Evolutionary conservation across 371 early-diverging fungal genomes (phyloP).

Genomic region (Blakeslea trispora): DNA sequence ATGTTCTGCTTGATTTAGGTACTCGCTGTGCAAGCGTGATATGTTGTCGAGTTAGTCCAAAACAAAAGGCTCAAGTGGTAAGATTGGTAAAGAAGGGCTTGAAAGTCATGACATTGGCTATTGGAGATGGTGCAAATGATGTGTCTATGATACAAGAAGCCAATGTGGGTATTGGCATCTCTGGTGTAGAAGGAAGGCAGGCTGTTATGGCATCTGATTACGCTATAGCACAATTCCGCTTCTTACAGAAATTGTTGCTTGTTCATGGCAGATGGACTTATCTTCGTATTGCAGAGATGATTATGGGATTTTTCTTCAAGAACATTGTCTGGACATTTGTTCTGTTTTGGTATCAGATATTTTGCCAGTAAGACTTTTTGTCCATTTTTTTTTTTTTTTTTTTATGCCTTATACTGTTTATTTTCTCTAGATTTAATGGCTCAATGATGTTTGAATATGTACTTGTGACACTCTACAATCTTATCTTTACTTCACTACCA

Average conservation of each 20-base stretch:
- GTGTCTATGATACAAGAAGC: conserved; percentile 94
- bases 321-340: conserved; percentile 79
- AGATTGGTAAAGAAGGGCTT: conserved; percentile 41
- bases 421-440: conserved; percentile 51
- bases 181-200: conserved; percentile 92
- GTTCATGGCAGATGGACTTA: conserved; percentile 91
- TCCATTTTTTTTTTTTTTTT: too few species aligned
- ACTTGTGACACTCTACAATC: conserved; percentile 72
- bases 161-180: conserved; percentile 90
- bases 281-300: conserved; percentile 74
- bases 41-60: conserved; percentile 89
- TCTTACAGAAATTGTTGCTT: conserved; percentile 67
- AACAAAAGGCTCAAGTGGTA: conserved; percentile 90
- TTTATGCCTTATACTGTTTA: too few species aligned
- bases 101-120: conserved; percentile 76
- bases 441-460: conserved; percentile 78
- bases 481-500: conserved; percentile 76
- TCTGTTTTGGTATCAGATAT: conserved; percentile 84
- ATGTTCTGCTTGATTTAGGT: conserved; percentile 66
- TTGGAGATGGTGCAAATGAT: conserved; percentile 95
- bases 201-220: conserved; percentile 94
- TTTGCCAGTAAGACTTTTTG: conserved; percentile 67
- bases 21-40: conserved; percentile 76
- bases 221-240: conserved; percentile 87
- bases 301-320: conserved; percentile 82